phyloP scores from a whole-genome alignment of 345 rosid species.

The Adansonia digitata region DNA sequence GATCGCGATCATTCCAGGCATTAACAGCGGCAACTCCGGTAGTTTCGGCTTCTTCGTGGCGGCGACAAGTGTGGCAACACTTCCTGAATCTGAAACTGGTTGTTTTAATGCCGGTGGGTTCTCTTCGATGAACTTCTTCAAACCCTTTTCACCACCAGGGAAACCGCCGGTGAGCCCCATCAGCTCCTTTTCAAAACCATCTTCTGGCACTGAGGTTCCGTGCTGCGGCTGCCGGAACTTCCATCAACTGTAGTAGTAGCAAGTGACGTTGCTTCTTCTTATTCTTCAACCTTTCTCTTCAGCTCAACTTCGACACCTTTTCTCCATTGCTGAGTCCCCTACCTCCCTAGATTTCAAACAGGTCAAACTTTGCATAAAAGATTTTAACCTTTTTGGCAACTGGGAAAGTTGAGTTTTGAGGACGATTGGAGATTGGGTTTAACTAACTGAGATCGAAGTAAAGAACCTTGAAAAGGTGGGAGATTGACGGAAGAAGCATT shows the following conservation, averaged over 20 bases:
- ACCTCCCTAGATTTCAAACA: constrained; percentile 69
- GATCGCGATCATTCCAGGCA: constrained; percentile 89
- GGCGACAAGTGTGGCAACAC: constrained; percentile 1
- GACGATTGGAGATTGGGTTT: constrained; percentile 13
- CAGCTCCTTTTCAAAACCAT: constrained; percentile 69
- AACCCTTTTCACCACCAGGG: constrained; percentile 77
- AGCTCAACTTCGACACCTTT: constrained; percentile 65
- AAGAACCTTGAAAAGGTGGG: constrained; percentile 36
- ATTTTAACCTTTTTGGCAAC: constrained; percentile 24
- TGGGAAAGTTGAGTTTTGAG: constrained; percentile 29
- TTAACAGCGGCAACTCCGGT: constrained; percentile 66
- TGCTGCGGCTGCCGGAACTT: constrained; percentile 5
- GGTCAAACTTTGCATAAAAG: constrained; percentile 52
- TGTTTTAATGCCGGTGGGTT: constrained; percentile 63
- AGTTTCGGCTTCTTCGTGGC: constrained; percentile 65
- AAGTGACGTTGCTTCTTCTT: constrained; percentile 6
- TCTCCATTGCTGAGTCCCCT: constrained; percentile 88
- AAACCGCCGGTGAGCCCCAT: constrained; percentile 91
- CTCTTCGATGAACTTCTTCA: constrained; percentile 53
- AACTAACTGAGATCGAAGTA: constrained; percentile 36
- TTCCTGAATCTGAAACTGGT: constrained; percentile 9
- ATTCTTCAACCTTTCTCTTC: constrained; percentile 36
- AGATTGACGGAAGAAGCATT: constrained; percentile 59
- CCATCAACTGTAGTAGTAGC: constrained; percentile 10
- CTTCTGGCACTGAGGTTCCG: constrained; percentile 46